phyloP scores from a whole-genome alignment of 106 monocot species.

The Vanilla planifolia region DNA sequence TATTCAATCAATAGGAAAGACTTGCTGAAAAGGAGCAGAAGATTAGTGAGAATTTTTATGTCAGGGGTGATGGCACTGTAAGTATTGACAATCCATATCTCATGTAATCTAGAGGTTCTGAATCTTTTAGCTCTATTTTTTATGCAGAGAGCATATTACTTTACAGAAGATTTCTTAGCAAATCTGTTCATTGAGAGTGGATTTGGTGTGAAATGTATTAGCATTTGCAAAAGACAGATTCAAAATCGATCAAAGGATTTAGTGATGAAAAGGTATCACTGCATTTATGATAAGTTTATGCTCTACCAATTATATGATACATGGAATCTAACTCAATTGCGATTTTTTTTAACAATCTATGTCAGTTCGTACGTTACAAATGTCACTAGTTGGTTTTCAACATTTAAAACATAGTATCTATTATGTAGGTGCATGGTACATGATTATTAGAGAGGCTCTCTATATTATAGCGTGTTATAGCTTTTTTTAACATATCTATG shows the following conservation, averaged over 20 bases:
- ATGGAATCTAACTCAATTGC: background rate
- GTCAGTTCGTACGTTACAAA: background rate
- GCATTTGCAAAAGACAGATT: conserved; percentile 71
- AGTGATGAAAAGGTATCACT: conserved; percentile 80
- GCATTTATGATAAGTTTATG: background rate
- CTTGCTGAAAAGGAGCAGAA: conserved; percentile 72
- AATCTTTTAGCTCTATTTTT: background rate
- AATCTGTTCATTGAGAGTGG: conserved; percentile 64
- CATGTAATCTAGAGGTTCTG: background rate
- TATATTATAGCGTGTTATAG: no score
- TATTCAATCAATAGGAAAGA: conserved; percentile 70
- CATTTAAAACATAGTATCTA: no score
- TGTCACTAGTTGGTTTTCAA: background rate
- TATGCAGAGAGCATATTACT: conserved; percentile 89
- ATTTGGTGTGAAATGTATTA: conserved; percentile 50
- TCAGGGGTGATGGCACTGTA: conserved; percentile 99
- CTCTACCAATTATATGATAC: background rate
- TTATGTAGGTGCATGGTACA: no score
- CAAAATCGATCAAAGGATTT: conserved; percentile 81
- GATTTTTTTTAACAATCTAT: background rate
- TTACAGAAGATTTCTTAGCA: conserved; percentile 60
- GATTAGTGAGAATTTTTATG: conserved; percentile 93
- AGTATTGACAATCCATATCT: conserved; percentile 17
- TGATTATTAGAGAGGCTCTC: no score
- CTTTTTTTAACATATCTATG: no score